These are phyloP conservation scores for Immersiella caudata DNA, from an alignment of 495 filamentous ascomycete genomes.

Conservation along the genomic window DNA sequence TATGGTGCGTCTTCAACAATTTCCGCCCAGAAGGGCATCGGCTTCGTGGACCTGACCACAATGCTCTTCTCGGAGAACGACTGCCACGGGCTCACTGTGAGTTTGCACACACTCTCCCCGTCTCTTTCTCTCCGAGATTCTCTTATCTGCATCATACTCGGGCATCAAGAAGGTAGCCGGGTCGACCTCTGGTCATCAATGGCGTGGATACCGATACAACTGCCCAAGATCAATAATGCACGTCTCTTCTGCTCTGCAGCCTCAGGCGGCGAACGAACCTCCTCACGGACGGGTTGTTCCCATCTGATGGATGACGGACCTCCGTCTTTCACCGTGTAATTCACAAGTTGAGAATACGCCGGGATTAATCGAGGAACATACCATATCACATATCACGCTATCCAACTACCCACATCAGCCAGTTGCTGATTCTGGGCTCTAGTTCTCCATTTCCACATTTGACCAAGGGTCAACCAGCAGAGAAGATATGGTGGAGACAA, in stretches of 20 bases:
- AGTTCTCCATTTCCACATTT: conserved; percentile 32
- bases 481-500: conserved; percentile 19
- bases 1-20: conserved; percentile 76
- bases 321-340: conserved; percentile 55
- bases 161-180: conserved; percentile 90
- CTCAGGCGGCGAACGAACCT: conserved; percentile 29
- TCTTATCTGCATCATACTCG: conserved; percentile 28
- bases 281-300: conserved; percentile 35
- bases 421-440: conserved; percentile 28
- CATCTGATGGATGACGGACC: conserved; percentile 39
- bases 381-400: conserved; percentile 2
- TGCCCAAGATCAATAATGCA: conserved; percentile 69
- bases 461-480: conserved; percentile 25
- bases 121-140: conserved; percentile 22
- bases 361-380: conserved; percentile 67
- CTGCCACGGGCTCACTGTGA: conserved; percentile 66
- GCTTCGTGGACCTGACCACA: conserved; percentile 78
- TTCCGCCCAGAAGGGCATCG: conserved; percentile 61
- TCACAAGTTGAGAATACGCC: conserved; percentile 51
- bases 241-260: conserved; percentile 34
- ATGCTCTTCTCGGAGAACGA: conserved; percentile 69
- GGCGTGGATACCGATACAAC: conserved; percentile 86
- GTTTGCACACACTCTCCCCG: conserved; percentile 27
- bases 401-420: conserved; percentile 27
- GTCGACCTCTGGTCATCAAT: conserved; percentile 57